Evolutionary conservation across 768 basidiomycete genomes (phyloP).

Genomic region (Coprinopsis marcescibilis): DNA sequence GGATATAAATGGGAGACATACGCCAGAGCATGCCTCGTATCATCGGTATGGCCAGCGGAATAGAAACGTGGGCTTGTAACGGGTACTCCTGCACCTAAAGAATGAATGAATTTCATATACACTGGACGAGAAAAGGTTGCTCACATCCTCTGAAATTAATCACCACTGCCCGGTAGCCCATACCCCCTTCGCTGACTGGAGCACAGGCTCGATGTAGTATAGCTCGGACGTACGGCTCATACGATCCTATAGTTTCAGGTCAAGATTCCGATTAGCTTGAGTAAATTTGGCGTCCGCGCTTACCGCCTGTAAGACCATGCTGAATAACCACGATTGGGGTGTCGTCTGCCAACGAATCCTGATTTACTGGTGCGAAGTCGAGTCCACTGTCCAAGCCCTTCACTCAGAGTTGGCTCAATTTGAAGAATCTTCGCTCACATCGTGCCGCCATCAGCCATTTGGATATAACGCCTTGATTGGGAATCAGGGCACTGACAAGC

Average conservation of each 20-base stretch:
- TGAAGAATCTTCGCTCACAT: slow-evolving; percentile 35
- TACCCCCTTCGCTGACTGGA: slow-evolving; percentile 70
- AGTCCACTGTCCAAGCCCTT: slow-evolving; percentile 41
- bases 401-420: slow-evolving; percentile 6
- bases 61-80: slow-evolving; percentile 80
- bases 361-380: slow-evolving; percentile 53
- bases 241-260: slow-evolving; percentile 51
- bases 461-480: slow-evolving; percentile 38
- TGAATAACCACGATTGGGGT: slow-evolving; percentile 52
- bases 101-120: slow-evolving; percentile 9
- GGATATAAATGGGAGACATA: slow-evolving; percentile 73
- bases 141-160: slow-evolving; percentile 90
- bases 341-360: slow-evolving; percentile 30
- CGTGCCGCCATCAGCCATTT: slow-evolving; percentile 57
- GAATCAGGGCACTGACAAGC: background rate
- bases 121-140: slow-evolving; percentile 22
- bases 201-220: slow-evolving; percentile 70
- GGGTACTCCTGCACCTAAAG: slow-evolving; percentile 75
- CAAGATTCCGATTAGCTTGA: slow-evolving; percentile 5
- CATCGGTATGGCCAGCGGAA: slow-evolving; percentile 86
- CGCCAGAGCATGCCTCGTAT: slow-evolving; percentile 75
- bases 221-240: slow-evolving; percentile 86
- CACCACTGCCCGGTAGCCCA: slow-evolving; percentile 87
- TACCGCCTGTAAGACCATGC: slow-evolving; percentile 53
- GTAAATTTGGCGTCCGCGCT: background rate